Conservation (phyloP, 148 eudicot species). For the Dysphania ambrosioides region DNA sequence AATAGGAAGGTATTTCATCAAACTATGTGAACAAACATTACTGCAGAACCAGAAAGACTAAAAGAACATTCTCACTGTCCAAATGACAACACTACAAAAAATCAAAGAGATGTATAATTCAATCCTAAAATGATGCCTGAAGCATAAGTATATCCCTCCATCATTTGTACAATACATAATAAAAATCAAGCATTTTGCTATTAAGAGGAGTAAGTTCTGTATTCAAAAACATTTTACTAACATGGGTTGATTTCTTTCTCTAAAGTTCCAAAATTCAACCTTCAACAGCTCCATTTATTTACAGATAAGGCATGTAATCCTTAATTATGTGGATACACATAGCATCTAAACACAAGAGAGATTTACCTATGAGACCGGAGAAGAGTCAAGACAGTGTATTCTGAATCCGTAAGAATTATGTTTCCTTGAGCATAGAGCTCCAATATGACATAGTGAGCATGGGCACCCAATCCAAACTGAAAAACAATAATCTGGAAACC, state of each 20-base stretch:
- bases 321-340: background rate
- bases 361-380: constrained; percentile 97
- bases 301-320: background rate
- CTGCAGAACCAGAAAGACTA: background rate
- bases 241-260: background rate
- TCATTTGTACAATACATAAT: background rate
- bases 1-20: background rate
- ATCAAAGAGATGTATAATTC: background rate
- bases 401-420: constrained; percentile 80
- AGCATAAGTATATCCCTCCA: background rate
- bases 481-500: constrained; percentile 70
- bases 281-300: background rate
- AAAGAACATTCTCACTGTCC: background rate
- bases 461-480: constrained; percentile 86
- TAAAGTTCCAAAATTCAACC: background rate
- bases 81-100: constrained; percentile 7
- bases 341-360: constrained; percentile 6
- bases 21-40: background rate
- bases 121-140: background rate
- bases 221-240: background rate
- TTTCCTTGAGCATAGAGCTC: constrained; percentile 98
- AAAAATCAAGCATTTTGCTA: background rate
- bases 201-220: background rate
- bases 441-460: constrained; percentile 85
- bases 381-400: constrained; percentile 82